Evolutionary conservation across 768 basidiomycete species (phyloP), one percentile per base, ranked within the genome.

Genomic region (Omphalotus guepiniiformis): DNA sequence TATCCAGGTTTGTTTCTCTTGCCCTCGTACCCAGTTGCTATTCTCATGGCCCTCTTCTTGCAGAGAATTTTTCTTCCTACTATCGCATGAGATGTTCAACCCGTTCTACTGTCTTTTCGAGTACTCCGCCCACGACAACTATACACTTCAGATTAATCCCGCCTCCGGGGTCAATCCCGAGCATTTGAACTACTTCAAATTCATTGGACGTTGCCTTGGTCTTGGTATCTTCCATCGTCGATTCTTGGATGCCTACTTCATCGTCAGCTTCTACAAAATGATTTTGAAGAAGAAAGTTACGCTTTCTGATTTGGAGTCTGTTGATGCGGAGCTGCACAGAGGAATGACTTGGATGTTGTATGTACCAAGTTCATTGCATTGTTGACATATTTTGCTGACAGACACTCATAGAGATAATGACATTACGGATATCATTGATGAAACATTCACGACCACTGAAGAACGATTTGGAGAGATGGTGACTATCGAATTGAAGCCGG

Each of bases 41-140:
- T 47, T 39, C 3, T 51, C 36, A 26, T 35, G 51, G 16, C 36
- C 22, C 26, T 39, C 27, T 11, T 41, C 42, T 19, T 49, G 36
- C 67, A 95, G 94, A 74, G 96, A 99, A 71, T 99, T 98, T 77
- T 99, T 99, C 79, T 99, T 98, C 88, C 73, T 99, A 49, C 79
- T 99, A 39, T 98, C 95, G 27, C 96, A 99, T 65, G 96, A 98
- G 69, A 98, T 99, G 96, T 98, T 99, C 77, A 96, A 98, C 68
- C 96, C 96, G 19, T 98, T 99, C 79, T 98, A 99, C 70, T 98
- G 96, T 66, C 75, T 99, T 9, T 99, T 99, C 70, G 96, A 99
- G 70, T 99, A 99, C 68, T 98, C 96, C 1, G 96, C 96, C 16
- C 95, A 97, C 71, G 96, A 98, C 76, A 98, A 99, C 69, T 99